Evolutionary conservation across 2,329 filamentous ascomycete species (phyloP), one percentile per base, ranked within the genome.

Genomic region (Diaporthe eres): DNA sequence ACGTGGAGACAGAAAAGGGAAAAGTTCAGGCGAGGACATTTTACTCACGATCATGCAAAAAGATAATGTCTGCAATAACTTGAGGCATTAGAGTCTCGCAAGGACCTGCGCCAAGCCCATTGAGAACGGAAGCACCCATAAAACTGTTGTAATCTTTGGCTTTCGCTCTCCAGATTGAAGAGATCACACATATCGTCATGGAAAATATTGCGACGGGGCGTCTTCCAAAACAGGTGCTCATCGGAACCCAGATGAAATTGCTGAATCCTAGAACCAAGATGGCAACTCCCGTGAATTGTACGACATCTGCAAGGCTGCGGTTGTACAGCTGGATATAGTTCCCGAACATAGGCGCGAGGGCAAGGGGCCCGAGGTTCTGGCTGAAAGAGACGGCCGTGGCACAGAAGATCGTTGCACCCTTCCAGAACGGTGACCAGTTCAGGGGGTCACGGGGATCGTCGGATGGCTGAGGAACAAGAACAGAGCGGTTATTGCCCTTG

Each of bases 31-130:
- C 28, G 3, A 15, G 19, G 31, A 17, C 0, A 10, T 1, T 5
- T 13, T 10, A 67, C 61, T 67, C 22, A 68, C 92, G 87, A 68
- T 93, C 90, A 79, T 92, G 90, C 13, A 93, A 84, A 82, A 93
- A 93, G 80, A 91, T 90, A 15, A 92, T 87, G 79, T 93, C 91
- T 4, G 91, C 89, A 79, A 93, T 92, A 71, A 93, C 87, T 42
- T 89, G 87, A 0, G 91, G 91, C 83, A 91, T 90, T 2, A 90
- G 87, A 0, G 90, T 92, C 83, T 93, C 91, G 3, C 89, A 88
- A 8, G 91, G 90, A 0, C 90, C 91, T 67, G 90, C 90, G 8
- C 89, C 91, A 60, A 93, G 86, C 0, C 91, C 91, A 79, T 92
- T 92, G 9, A 93, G 84, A 78, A 91, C 85, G 74, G 85, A 91